Evolutionary conservation across 768 basidiomycete species (phyloP), one percentile per base, ranked within the genome.

Genomic region (Russula sp.): DNA sequence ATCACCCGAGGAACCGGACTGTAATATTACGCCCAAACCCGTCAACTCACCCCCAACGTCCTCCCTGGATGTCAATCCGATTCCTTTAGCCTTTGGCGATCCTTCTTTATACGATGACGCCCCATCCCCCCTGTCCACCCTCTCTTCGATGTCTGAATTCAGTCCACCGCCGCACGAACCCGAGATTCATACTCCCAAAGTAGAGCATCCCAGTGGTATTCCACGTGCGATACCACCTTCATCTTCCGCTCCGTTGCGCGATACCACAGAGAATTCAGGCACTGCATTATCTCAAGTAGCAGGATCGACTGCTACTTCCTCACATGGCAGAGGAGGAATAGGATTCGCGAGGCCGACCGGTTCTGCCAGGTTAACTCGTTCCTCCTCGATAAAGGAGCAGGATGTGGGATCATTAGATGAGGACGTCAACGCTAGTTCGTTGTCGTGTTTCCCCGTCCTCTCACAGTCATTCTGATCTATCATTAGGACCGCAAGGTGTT

Each of bases 91-190:
- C 10, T 34, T 54, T 46, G 28, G 16, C 4, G 42, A 32, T 32
- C 53, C 42, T 36, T 42, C 55, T 30, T 28, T 52, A n/a, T 30
- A 20, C 36, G 49, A 56, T 32, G 59, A 65, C 20, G 55, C 59
- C n/a, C 55, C 55, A 30, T 65, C 64, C 26, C 64, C 64, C 10
- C 60, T 65, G 16, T 65, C 64, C 3, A 20, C 64, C 26, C 59
- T 65, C 38, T 61, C 64, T 18, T 61, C 64, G 2, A 34, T 65
- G 34, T 65, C 64, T 8, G 64, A 65, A 38, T 11, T 51, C 24
- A 49, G 28, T 22, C 18, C 64, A 36, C 49, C 50, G 1, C 59
- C 20, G 16, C 26, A n/a, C 14, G 50, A 46, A 42, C 30, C 36
- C 28, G 55, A 52, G 20, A 20, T 53, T 7, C 40, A 49, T 8